Percentiles rank a stretch among this genome's conserved stretches.
Conservation (phyloP, 2,329 filamentous ascomycete species). For the Aspergillus neoniger region DNA sequence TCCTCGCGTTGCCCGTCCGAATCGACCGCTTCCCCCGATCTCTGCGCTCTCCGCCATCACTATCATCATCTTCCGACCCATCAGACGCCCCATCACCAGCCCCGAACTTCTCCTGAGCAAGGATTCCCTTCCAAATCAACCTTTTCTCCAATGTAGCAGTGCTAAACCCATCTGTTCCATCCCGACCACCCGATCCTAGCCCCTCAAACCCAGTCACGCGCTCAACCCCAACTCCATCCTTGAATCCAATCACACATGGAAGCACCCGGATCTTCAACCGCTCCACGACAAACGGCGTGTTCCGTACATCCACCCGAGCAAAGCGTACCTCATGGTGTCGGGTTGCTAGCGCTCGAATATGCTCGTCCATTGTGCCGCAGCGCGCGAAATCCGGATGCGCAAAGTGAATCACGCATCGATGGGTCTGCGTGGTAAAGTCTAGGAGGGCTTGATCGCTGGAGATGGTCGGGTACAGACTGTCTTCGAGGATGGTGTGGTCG, state of each 20-base stretch:
- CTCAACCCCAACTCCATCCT: conserved; percentile 48
- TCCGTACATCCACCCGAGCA: conserved; percentile 48
- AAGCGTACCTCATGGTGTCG: conserved; percentile 47
- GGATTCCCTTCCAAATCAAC: conserved; percentile 42
- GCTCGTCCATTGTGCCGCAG: conserved; percentile 63
- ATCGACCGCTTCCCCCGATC: conserved; percentile 27
- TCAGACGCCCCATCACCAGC: conserved; percentile 28
- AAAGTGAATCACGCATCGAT: conserved; percentile 63
- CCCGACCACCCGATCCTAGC: conserved; percentile 39
- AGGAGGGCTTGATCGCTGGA: conserved; percentile 59
- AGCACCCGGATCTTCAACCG: conserved; percentile 50
- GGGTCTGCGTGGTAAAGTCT: conserved; percentile 60
- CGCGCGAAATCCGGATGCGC: conserved; percentile 65
- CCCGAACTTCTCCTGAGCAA: conserved; percentile 38
- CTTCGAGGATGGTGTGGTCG: conserved; percentile 25
- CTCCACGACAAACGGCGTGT: conserved; percentile 51
- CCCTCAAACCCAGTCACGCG: conserved; percentile 53
- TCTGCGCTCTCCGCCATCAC: conserved; percentile 25
- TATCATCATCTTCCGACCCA: conserved; percentile 28
- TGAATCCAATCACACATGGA: conserved; percentile 53
- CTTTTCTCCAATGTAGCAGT: conserved; percentile 46
- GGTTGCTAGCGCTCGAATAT: conserved; percentile 51
- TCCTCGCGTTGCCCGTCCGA: conserved; percentile 34
- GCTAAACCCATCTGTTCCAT: conserved; percentile 43
- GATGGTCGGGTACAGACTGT: conserved; percentile 40